These are phyloP conservation scores for Chlamydomonas eustigma DNA, from an alignment of 139 green algal species.

Conservation along the genomic window DNA sequence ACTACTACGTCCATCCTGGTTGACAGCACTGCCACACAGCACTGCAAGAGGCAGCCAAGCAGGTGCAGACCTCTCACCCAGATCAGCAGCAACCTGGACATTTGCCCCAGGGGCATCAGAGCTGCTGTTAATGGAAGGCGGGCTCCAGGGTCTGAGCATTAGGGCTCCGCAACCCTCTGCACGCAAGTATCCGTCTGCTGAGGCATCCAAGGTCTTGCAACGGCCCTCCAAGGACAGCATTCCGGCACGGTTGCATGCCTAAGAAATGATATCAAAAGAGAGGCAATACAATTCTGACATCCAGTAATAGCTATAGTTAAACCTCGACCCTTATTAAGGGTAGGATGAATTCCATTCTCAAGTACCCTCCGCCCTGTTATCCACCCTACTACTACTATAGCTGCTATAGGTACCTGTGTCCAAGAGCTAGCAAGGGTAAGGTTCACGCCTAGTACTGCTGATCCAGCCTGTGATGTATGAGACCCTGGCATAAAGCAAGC, in stretches of 20 bases:
- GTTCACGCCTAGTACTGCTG: slow-evolving; percentile 53
- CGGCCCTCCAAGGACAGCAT: slow-evolving; percentile 80
- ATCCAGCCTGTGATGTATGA: slow-evolving; percentile 21
- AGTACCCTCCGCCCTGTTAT: no score
- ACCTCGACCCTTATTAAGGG: not conserved
- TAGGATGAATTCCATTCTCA: no score
- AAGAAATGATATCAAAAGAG: no score
- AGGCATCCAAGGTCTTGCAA: slow-evolving; percentile 84
- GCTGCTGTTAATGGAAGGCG: not conserved
- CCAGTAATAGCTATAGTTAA: no score
- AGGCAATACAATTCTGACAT: no score
- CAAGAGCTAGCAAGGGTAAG: slow-evolving; percentile 55
- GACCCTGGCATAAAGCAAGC: no score
- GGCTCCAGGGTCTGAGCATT: slow-evolving; percentile 10
- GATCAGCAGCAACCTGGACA: no score
- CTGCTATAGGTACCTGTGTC: slow-evolving; percentile 36
- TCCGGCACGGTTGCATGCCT: slow-evolving; percentile 45
- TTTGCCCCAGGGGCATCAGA: no score
- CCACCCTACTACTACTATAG: no score
- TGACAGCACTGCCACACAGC: slow-evolving; percentile 40
- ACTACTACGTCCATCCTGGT: slow-evolving; percentile 83
- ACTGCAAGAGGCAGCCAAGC: slow-evolving; percentile 19
- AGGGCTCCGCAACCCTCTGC: slow-evolving; percentile 6
- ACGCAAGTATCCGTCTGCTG: slow-evolving; percentile 61
- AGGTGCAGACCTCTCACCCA: not conserved